Conservation (phyloP, 2,329 filamentous ascomycete genomes). For the Chrysosphaeria jannelii region DNA sequence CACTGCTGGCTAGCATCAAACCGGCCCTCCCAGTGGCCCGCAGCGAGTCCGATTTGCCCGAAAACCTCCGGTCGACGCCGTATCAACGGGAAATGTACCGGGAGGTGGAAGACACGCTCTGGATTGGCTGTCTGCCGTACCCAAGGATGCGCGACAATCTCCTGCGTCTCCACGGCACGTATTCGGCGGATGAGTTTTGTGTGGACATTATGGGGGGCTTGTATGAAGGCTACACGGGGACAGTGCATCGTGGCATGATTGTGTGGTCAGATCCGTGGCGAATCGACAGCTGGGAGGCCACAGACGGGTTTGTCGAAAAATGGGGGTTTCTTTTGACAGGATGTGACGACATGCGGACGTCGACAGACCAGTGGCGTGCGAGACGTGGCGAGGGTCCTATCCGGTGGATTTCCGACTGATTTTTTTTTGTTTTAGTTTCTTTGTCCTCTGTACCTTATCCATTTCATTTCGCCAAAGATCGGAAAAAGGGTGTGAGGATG, state of each 20-base stretch:
- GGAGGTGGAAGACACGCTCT: slow-evolving; percentile 6
- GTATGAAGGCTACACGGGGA: slow-evolving; percentile 7
- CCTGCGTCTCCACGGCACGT: slow-evolving; percentile 4
- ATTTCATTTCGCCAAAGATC: no score
- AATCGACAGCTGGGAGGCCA: slow-evolving; percentile 13
- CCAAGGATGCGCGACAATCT: slow-evolving; percentile 8
- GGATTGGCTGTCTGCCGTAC: slow-evolving; percentile 7
- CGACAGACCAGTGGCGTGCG: slow-evolving; percentile 12
- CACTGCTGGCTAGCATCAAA: not conserved
- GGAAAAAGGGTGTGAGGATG: no score
- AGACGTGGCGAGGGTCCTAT: slow-evolving; percentile 5
- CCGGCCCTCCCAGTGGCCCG: not conserved
- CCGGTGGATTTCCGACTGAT: not conserved
- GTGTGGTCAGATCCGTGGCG: slow-evolving; percentile 13
- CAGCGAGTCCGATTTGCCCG: slow-evolving; percentile 2
- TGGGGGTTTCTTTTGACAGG: slow-evolving; percentile 12
- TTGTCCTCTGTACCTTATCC: slow-evolving; percentile 1
- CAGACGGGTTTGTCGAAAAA: slow-evolving; percentile 10
- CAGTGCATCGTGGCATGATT: slow-evolving; percentile 7
- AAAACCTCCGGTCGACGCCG: slow-evolving; percentile 6
- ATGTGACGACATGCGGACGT: slow-evolving; percentile 10
- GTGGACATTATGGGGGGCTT: slow-evolving; percentile 7
- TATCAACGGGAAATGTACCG: slow-evolving; percentile 5
- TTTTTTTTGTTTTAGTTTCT: slow-evolving; percentile 1
- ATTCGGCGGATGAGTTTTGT: slow-evolving; percentile 8